These are phyloP conservation scores for Antrodiella citrinella DNA, from an alignment of 768 basidiomycete species.

Conservation along the genomic window DNA sequence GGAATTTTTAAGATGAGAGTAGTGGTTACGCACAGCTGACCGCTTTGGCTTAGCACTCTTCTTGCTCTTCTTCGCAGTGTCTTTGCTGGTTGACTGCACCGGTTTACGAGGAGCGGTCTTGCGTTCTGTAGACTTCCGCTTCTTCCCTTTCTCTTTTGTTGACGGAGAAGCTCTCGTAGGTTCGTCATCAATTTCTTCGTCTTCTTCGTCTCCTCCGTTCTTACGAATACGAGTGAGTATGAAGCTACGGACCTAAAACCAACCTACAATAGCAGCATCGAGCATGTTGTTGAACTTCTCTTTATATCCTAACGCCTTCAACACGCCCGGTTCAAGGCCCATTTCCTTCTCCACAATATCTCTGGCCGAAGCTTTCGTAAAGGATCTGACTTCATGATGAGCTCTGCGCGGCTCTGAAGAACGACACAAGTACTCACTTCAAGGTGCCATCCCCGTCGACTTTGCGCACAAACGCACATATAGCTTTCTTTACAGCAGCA, in stretches of 20 bases:
- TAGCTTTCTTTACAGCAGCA: neutral
- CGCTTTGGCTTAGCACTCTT: neutral
- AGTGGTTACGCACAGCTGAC: neutral
- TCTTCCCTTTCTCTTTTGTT: neutral
- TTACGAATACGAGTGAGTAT: too few relatives aligned
- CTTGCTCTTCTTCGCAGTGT: neutral
- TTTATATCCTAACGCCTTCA: neutral
- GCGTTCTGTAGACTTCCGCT: neutral
- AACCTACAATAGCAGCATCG: too few relatives aligned
- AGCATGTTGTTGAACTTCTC: too few relatives aligned
- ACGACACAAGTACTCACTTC: neutral
- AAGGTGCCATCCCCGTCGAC: neutral
- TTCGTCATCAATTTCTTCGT: too few relatives aligned
- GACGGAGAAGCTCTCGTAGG: too few relatives aligned
- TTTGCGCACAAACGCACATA: neutral
- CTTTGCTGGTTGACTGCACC: too few relatives aligned
- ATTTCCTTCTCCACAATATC: neutral
- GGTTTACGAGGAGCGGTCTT: too few relatives aligned
- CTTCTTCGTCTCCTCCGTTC: neutral
- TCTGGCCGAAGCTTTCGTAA: neutral
- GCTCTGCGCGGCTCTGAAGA: too few relatives aligned
- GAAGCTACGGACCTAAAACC: too few relatives aligned
- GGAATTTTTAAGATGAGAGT: too few relatives aligned
- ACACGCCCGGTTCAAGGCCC: neutral
- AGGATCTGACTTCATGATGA: too few relatives aligned